Evolutionary conservation across 164 flowering plant genomes (phyloP), one percentile per base, ranked within the genome.

Genomic region (Tetracentron sinense): DNA sequence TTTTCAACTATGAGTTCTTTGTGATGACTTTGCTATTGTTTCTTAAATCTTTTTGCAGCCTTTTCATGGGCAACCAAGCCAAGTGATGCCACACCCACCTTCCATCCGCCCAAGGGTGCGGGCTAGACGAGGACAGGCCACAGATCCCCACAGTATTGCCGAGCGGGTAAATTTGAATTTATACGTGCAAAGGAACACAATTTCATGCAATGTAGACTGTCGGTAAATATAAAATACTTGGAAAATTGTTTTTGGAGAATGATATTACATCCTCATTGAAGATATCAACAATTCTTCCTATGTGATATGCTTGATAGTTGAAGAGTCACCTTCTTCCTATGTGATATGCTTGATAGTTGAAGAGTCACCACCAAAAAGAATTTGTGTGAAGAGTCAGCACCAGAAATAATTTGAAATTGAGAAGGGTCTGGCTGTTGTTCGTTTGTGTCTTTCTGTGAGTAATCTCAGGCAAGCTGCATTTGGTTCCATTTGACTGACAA

Each of bases 91-190:
- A 23, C 89, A 89, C 69, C 93, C 91, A 53, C 96, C 97, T 35
- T 70, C 83, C 50, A 79, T 89, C 56, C 95, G 99, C 22, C 96
- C 99, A 4, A 82, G 99, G 71, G 96, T 89, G 63, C 74, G 99
- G 49, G 99, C 99, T 20, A 83, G 97, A 67, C 75, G 99, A 75
- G 99, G 99, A 20, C 99, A 94, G 77, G 98, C 98, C 25, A 93
- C 98, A 16, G 98, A 93, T 79, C 98, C 98, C 20, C 98, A 93
- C 80, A 94, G 98, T 66, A 94, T 94, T 62, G 99, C 99, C 38
- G 99, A 94, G 69, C 72, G 99, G 85, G 99, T 94, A 83, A 68
- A 80, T 33, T 69, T 56, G 31, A 31, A 52, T 29, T 49, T 33
- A 27, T 33, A 17, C 3, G 26, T 20, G 42, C 16, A 15, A 31